Percentiles rank a stretch among this genome's conserved stretches.
Evolutionary conservation across 2,329 filamentous ascomycete species (phyloP).

Genomic region (Fusarium sororula): DNA sequence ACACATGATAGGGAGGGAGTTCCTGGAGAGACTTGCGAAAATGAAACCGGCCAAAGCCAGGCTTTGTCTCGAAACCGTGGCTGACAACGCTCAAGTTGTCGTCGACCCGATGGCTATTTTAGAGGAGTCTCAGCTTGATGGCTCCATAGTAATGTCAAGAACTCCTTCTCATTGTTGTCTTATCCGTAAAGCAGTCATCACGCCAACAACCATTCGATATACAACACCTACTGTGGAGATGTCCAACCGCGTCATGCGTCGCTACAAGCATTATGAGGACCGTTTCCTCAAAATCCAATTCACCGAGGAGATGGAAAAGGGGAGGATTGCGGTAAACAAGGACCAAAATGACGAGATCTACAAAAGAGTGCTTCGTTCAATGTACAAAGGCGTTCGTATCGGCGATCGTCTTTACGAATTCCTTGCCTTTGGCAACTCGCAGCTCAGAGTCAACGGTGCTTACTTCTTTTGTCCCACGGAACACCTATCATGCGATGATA

Average conservation of each 20-base stretch:
- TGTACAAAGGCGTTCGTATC: slow-evolving; percentile 82
- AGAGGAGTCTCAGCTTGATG: slow-evolving; percentile 58
- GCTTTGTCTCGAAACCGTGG: slow-evolving; percentile 77
- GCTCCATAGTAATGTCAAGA: slow-evolving; percentile 57
- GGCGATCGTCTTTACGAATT: slow-evolving; percentile 88
- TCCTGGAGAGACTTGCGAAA: slow-evolving; percentile 69
- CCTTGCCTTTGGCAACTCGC: slow-evolving; percentile 93
- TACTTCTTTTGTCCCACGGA: slow-evolving; percentile 87
- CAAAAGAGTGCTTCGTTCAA: slow-evolving; percentile 73
- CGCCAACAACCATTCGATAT: slow-evolving; percentile 84
- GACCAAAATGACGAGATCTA: slow-evolving; percentile 75
- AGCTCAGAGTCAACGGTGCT: slow-evolving; percentile 89
- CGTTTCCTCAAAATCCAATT: slow-evolving; percentile 92
- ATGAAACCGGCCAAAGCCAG: slow-evolving; percentile 61
- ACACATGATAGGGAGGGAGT: slow-evolving; percentile 73
- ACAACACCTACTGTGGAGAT: slow-evolving; percentile 82
- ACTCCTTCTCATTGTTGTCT: slow-evolving; percentile 78
- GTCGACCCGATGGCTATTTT: slow-evolving; percentile 81
- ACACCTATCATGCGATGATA: slow-evolving; percentile 74
- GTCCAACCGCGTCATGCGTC: slow-evolving; percentile 85
- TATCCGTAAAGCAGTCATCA: slow-evolving; percentile 80
- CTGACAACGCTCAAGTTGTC: slow-evolving; percentile 68
- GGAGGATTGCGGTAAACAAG: slow-evolving; percentile 63
- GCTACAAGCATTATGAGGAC: slow-evolving; percentile 74
- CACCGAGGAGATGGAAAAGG: slow-evolving; percentile 76